Base-by-base conservation (phyloP, 768 basidiomycete species). In the Rhodotorula diobovata region DNA sequence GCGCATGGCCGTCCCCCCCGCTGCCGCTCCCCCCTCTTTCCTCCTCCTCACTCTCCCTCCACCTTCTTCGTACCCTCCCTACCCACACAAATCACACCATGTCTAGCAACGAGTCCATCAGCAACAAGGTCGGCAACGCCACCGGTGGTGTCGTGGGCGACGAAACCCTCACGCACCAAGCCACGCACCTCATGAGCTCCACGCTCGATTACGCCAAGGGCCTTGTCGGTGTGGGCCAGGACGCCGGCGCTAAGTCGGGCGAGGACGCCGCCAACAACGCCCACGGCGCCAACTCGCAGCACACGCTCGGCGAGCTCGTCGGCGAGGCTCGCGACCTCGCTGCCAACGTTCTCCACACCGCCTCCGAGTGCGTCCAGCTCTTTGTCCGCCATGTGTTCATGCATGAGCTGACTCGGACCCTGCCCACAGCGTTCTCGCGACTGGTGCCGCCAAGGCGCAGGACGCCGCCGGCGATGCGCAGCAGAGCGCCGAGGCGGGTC, bases 161-260 rank as follows among this genome's bases (percentile, higher is more conserved):
- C 15, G n/a, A 71, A 39, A 58, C 73, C 16, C 48, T 75, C 53
- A 2, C 53, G 57, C 41, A 66, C 46, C 34, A 75, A 53, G 64
- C 61, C 6, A 12, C 21, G 2, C 21, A 50, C 28, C 67, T 75
- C 59, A 70, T 67, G 1, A 35, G 50, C 2, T 50, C 61, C 53
- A 50, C 61, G 0, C 54, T 71, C 73, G 67, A 68, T 23, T 75
- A 68, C 64, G 73, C 67, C 53, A 61, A 61, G 66, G 57, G 54
- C 25, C 51, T 72, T 62, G 65, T 48, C 41, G 64, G 65, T 5
- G 4, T 43, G 39, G 72, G 63, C 41, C 61, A 68, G 65, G 64
- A 69, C 48, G 21, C 39, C 10, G 69, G 67, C n/a, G 62, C 62
- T 21, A 46, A 61, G 50, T 35, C 51, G 43, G 32, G 66, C 23